These are phyloP conservation scores for Clausena lansium DNA, from an alignment of 345 rosid species.

Conservation along the genomic window DNA sequence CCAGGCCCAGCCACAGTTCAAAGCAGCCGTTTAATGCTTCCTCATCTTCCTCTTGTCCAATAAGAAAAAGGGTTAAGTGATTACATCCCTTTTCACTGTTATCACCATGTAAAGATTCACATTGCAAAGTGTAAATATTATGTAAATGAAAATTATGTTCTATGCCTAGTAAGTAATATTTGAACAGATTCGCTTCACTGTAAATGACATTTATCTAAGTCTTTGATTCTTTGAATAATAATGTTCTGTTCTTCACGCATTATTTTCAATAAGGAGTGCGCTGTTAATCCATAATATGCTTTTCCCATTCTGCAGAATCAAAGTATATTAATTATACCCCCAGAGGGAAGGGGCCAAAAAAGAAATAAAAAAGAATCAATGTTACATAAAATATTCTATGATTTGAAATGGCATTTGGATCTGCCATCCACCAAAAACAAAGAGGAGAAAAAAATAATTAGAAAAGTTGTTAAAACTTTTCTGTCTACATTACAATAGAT, in stretches of 20 bases:
- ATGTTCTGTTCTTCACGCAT: not conserved
- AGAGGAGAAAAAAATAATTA: not conserved
- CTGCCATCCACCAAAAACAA: slow-evolving; percentile 1
- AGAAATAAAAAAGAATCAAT: not conserved
- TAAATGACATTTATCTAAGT: slow-evolving; percentile 4
- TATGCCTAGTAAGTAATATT: no score
- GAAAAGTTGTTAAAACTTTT: not conserved
- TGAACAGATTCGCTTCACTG: not conserved
- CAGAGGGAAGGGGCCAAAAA: no score
- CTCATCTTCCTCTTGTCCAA: not conserved
- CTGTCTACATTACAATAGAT: not conserved
- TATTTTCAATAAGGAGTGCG: not conserved
- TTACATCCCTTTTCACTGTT: not conserved
- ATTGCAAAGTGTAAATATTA: not conserved
- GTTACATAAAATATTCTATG: not conserved
- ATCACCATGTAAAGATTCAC: slow-evolving; percentile 1
- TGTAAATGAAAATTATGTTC: no score
- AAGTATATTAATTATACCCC: not conserved
- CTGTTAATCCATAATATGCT: not conserved
- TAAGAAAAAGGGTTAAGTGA: not conserved
- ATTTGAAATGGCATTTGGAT: slow-evolving; percentile 6
- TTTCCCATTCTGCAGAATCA: not conserved
- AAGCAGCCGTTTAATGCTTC: slow-evolving; percentile 1
- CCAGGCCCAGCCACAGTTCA: slow-evolving; percentile 20
- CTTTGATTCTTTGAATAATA: not conserved